A percentile compares a stretch with the other conserved stretches of the same genome.
phyloP scores from a whole-genome alignment of 2,329 filamentous ascomycete species.

The Colletotrichum camelliae region DNA sequence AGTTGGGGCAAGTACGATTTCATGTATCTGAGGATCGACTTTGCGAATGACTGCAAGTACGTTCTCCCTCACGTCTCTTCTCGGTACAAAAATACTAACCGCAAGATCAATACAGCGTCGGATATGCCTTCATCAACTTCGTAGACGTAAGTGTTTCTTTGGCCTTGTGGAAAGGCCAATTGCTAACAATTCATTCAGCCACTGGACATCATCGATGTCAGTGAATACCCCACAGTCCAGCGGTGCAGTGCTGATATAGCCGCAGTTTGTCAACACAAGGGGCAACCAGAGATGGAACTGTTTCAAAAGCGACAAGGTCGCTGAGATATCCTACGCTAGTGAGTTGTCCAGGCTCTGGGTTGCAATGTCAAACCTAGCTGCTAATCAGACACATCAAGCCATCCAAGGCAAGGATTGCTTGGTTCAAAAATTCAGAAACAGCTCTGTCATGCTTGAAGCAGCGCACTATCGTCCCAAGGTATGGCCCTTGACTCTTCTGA shows the following conservation, averaged over 20 bases:
- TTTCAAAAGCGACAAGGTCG: constrained; percentile 83
- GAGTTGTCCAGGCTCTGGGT: constrained; percentile 39
- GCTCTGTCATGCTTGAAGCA: constrained; percentile 90
- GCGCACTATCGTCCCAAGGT: constrained; percentile 85
- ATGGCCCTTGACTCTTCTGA: constrained; percentile 6
- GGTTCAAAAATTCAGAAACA: constrained; percentile 95
- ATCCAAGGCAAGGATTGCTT: constrained; percentile 93
- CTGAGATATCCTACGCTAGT: constrained; percentile 96
- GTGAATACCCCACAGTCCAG: constrained; percentile 29
- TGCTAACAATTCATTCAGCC: constrained; percentile 58
- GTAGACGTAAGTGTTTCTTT: constrained; percentile 64
- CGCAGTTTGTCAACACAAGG: constrained; percentile 72
- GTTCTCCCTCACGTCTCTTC: constrained; percentile 33
- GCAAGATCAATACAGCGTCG: constrained; percentile 66
- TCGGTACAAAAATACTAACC: neutral
- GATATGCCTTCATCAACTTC: constrained; percentile 98
- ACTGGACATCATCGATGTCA: constrained; percentile 73
- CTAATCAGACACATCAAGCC: constrained; percentile 54
- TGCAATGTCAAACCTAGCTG: accelerated
- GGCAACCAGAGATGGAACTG: constrained; percentile 80
- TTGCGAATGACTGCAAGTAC: constrained; percentile 83
- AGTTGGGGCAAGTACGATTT: constrained; percentile 90
- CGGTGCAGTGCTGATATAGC: constrained; percentile 28
- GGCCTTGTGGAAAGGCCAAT: neutral
- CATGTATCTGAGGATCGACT: constrained; percentile 91